Conservation (phyloP, 1,139 yeast genomes). For the Yamadazyma kanchanaburiensis region DNA sequence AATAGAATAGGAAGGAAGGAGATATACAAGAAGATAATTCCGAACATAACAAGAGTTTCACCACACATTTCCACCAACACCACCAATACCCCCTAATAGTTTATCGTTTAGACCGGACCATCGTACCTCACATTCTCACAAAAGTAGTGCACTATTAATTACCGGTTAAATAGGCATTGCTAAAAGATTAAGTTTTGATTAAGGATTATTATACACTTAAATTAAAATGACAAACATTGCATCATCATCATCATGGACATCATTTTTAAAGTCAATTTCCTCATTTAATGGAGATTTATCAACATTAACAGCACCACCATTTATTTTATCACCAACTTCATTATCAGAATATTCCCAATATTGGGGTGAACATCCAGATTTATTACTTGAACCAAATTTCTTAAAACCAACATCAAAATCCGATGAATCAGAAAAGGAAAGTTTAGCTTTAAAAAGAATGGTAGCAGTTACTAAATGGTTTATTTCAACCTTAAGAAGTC, state of each 20-base stretch:
- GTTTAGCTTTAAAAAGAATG: constrained; percentile 57
- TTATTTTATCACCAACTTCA: constrained; percentile 87
- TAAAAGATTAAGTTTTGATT: too few species aligned
- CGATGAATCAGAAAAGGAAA: constrained; percentile 42
- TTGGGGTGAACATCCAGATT: constrained; percentile 88
- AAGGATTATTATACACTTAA: too few species aligned
- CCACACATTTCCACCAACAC: too few species aligned
- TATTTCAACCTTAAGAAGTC: constrained; percentile 85
- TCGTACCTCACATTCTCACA: too few species aligned
- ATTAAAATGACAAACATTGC: constrained; percentile 21
- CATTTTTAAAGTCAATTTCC: constrained; percentile 87
- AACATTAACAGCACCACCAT: constrained; percentile 96
- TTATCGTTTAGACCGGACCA: too few species aligned
- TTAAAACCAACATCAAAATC: constrained; percentile 34
- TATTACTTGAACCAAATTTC: constrained; percentile 67
- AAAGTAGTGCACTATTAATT: constrained; percentile 2
- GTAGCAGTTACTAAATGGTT: constrained; percentile 88
- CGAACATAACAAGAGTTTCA: too few species aligned
- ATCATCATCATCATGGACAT: constrained; percentile 65
- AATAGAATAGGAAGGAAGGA: too few species aligned
- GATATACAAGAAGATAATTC: too few species aligned
- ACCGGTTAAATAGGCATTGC: constrained; percentile 4
- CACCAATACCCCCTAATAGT: too few species aligned
- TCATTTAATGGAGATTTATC: constrained; percentile 93
- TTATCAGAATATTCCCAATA: constrained; percentile 88